Evolutionary conservation across 768 basidiomycete genomes (phyloP).

Genomic region (Agrocybe praecox): DNA sequence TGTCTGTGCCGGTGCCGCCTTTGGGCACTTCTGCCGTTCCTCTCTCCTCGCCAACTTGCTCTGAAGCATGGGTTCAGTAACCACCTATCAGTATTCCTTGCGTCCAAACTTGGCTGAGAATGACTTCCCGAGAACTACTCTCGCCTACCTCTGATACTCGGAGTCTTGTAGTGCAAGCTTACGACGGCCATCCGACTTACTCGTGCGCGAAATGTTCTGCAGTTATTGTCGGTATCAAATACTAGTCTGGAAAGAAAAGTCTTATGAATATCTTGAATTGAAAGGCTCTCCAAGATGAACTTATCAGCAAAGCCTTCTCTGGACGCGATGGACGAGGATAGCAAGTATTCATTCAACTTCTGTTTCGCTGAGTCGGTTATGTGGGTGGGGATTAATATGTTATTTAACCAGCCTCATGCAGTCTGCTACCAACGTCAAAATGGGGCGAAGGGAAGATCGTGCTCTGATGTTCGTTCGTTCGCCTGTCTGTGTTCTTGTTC

Average conservation of each 20-base stretch:
- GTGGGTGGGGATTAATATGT: background rate
- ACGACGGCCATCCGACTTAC: conserved; percentile 67
- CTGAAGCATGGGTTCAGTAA: background rate
- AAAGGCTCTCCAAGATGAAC: conserved; percentile 80
- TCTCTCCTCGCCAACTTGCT: too few species aligned
- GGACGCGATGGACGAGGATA: conserved; percentile 83
- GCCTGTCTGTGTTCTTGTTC: background rate
- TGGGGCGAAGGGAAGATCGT: conserved; percentile 75
- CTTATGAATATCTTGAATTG: background rate
- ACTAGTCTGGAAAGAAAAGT: background rate
- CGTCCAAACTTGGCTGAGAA: background rate
- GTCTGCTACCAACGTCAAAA: conserved; percentile 73
- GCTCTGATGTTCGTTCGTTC: conserved; percentile 56
- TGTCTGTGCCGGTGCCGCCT: too few species aligned
- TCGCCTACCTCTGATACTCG: conserved; percentile 45
- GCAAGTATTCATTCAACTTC: conserved; percentile 42
- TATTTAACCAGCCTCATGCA: conserved; percentile 62
- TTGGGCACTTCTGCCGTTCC: too few species aligned
- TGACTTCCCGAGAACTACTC: conserved; percentile 1
- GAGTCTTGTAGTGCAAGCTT: conserved; percentile 61
- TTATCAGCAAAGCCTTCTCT: conserved; percentile 85
- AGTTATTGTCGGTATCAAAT: conserved; percentile 56
- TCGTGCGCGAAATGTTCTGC: conserved; percentile 72
- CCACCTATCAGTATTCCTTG: background rate
- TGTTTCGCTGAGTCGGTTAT: background rate